Evolutionary conservation across 805 yeast genomes (phyloP).

Genomic region (Grigorovia transvaalensis): DNA sequence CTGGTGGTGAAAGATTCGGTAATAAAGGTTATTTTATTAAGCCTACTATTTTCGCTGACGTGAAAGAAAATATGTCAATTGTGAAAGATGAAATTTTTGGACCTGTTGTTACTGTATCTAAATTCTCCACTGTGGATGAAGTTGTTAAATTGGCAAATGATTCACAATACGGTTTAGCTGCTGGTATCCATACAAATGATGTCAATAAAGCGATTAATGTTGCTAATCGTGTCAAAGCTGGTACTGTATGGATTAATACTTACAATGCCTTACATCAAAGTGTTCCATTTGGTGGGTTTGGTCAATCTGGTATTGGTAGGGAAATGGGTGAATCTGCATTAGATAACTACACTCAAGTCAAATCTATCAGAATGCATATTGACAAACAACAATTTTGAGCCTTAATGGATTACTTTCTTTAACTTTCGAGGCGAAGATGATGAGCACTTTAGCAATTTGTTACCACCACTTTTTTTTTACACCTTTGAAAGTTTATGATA

Average conservation of each 20-base stretch:
- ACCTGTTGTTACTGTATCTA: conserved; percentile 78
- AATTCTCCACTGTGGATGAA: conserved; percentile 76
- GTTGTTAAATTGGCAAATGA: conserved; percentile 71
- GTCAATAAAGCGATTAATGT: conserved; percentile 67
- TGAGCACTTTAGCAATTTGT: too few relatives aligned
- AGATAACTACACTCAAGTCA: conserved; percentile 73
- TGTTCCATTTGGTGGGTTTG: conserved; percentile 91
- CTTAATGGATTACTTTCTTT: too few relatives aligned
- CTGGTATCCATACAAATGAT: conserved; percentile 77
- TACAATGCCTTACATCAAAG: conserved; percentile 79
- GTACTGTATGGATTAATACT: conserved; percentile 87
- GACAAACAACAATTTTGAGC: conserved; percentile 2
- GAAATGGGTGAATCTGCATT: conserved; percentile 87
- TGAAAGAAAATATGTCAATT: conserved; percentile 54
- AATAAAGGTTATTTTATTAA: conserved; percentile 57
- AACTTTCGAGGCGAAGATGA: neutral
- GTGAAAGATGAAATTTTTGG: conserved; percentile 81
- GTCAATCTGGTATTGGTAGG: conserved; percentile 85
- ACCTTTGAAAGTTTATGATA: neutral
- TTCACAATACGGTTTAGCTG: conserved; percentile 77
- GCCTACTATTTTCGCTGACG: conserved; percentile 70
- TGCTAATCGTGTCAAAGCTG: conserved; percentile 66
- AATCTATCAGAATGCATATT: conserved; percentile 49
- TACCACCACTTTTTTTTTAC: neutral
- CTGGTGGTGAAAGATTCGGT: conserved; percentile 59